These are phyloP conservation scores for Exophiala lecanii-corni DNA, from an alignment of 2,329 filamentous ascomycete genomes.

Conservation along the genomic window DNA sequence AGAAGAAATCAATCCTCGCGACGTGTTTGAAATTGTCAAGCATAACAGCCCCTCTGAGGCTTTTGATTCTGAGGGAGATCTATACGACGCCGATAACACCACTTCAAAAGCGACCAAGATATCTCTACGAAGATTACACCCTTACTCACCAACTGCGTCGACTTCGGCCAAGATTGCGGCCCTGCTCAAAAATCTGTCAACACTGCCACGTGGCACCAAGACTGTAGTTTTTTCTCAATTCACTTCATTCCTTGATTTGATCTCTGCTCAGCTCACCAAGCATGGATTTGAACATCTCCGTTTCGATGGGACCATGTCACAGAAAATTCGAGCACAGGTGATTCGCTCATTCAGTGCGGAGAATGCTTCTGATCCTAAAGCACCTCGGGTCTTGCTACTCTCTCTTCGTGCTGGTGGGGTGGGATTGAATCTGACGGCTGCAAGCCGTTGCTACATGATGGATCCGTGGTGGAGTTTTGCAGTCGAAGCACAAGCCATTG, in stretches of 20 bases:
- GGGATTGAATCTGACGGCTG: slow-evolving; percentile 84
- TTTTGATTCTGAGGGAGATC: slow-evolving; percentile 38
- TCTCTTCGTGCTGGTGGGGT: slow-evolving; percentile 88
- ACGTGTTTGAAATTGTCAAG: slow-evolving; percentile 87
- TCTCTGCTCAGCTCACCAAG: slow-evolving; percentile 70
- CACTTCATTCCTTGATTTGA: slow-evolving; percentile 89
- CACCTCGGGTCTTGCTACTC: slow-evolving; percentile 63
- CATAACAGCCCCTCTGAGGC: slow-evolving; percentile 43
- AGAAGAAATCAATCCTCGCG: slow-evolving; percentile 71
- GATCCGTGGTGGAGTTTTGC: slow-evolving; percentile 99
- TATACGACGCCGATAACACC: slow-evolving; percentile 35
- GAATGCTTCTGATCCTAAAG: slow-evolving; percentile 22
- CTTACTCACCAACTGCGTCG: slow-evolving; percentile 55
- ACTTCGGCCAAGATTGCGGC: slow-evolving; percentile 81
- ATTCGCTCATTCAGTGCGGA: slow-evolving; percentile 63
- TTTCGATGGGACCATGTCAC: slow-evolving; percentile 84
- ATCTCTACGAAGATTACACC: slow-evolving; percentile 57
- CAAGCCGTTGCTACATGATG: slow-evolving; percentile 95
- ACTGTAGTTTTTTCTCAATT: slow-evolving; percentile 96
- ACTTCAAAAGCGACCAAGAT: slow-evolving; percentile 44
- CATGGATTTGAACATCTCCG: slow-evolving; percentile 76
- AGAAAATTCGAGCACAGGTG: slow-evolving; percentile 76
- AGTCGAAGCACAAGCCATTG: slow-evolving; percentile 93
- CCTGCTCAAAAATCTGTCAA: slow-evolving; percentile 69
- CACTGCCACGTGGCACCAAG: slow-evolving; percentile 68